These are phyloP conservation scores for Blastobotrys robertii DNA, from an alignment of 805 yeast species.

Conservation along the genomic window DNA sequence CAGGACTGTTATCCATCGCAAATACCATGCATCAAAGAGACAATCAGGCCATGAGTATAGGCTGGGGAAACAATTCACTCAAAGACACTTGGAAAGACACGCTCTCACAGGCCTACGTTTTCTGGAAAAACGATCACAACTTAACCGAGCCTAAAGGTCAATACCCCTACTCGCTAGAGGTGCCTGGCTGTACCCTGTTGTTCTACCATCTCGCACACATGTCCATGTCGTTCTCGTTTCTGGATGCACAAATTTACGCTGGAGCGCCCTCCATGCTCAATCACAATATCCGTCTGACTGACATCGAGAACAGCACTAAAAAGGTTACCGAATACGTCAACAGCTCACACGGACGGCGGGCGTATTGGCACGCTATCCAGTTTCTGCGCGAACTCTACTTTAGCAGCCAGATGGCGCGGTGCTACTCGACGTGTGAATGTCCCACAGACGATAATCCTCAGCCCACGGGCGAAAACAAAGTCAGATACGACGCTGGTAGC, in stretches of 20 bases:
- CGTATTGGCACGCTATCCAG: slow-evolving; percentile 52
- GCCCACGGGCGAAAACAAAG: slow-evolving; percentile 10
- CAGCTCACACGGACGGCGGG: slow-evolving; percentile 38
- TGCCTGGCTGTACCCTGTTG: slow-evolving; percentile 47
- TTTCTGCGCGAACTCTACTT: slow-evolving; percentile 54
- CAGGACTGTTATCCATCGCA: slow-evolving; percentile 57
- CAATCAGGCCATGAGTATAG: slow-evolving; percentile 42
- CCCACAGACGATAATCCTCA: slow-evolving; percentile 6
- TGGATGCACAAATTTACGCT: slow-evolving; percentile 67
- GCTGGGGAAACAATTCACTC: slow-evolving; percentile 23
- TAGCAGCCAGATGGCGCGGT: slow-evolving; percentile 33
- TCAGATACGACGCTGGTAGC: slow-evolving; percentile 14
- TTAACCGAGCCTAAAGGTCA: background rate
- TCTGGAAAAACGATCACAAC: slow-evolving; percentile 34
- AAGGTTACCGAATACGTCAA: slow-evolving; percentile 46
- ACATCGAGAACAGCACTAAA: slow-evolving; percentile 38
- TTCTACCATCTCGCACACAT: slow-evolving; percentile 68
- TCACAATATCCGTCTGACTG: slow-evolving; percentile 45
- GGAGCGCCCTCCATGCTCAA: slow-evolving; percentile 80
- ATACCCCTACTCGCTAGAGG: slow-evolving; percentile 4
- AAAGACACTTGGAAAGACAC: slow-evolving; percentile 59
- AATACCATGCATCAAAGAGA: slow-evolving; percentile 65
- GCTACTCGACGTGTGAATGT: slow-evolving; percentile 11
- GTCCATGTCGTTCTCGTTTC: slow-evolving; percentile 59
- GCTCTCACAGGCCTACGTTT: slow-evolving; percentile 57